A percentile compares a stretch with the other conserved stretches of the same genome.
Conservation (phyloP, 352 stramenopile species). For the Phytophthora pluvialis region DNA sequence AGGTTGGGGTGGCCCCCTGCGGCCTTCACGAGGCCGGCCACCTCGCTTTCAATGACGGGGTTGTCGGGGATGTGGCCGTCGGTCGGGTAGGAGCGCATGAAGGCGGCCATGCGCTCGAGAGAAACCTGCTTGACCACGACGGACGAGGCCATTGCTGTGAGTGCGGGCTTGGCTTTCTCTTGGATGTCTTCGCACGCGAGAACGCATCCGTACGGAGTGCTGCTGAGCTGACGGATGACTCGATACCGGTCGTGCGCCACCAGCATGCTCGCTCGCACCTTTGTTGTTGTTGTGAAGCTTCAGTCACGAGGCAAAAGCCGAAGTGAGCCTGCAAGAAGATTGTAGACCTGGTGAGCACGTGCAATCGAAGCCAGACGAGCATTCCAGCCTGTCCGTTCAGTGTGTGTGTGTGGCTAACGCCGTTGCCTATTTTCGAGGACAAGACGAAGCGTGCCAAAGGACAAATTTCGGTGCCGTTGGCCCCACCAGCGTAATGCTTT, state of each 20-base stretch:
- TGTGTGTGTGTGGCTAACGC: too few species aligned
- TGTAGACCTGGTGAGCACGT: slow-evolving; percentile 7
- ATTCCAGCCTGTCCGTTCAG: too few species aligned
- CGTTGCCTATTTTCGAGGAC: too few species aligned
- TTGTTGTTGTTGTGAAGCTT: too few species aligned
- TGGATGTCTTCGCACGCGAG: slow-evolving; percentile 50
- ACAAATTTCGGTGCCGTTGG: too few species aligned
- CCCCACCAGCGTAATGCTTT: too few species aligned
- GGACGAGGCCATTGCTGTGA: neutral
- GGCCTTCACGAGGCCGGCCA: slow-evolving; percentile 36
- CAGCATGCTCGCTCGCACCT: slow-evolving; percentile 6
- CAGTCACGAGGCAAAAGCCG: neutral
- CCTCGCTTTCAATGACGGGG: slow-evolving; percentile 48
- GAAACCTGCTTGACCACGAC: slow-evolving; percentile 58
- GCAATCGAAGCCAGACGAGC: too few species aligned
- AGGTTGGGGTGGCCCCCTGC: slow-evolving; percentile 53
- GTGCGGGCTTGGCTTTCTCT: neutral
- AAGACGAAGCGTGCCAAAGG: too few species aligned
- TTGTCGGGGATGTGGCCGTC: slow-evolving; percentile 39
- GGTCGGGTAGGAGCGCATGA: slow-evolving; percentile 22
- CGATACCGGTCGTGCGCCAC: slow-evolving; percentile 40
- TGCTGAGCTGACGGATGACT: slow-evolving; percentile 38
- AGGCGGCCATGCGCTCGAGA: slow-evolving; percentile 37
- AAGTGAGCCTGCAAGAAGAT: slow-evolving; percentile 1
- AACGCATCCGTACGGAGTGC: slow-evolving; percentile 56